Percentiles rank a stretch among this genome's conserved stretches.
Conservation (phyloP, 2,329 filamentous ascomycete genomes). For the Fusarium xylarioides region DNA sequence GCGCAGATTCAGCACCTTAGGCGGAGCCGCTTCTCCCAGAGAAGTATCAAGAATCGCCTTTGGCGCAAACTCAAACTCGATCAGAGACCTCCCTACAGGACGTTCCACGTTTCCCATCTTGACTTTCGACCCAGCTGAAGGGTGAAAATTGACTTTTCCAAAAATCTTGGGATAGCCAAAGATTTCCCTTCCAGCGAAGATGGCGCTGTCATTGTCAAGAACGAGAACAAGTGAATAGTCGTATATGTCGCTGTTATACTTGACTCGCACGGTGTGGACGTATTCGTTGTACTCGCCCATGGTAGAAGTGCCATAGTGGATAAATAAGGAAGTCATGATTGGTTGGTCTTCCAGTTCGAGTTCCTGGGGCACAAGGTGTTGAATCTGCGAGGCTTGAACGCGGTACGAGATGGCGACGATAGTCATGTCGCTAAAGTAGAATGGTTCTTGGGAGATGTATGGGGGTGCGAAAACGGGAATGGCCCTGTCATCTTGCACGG, state of each 20-base stretch:
- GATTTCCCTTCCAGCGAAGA: not conserved
- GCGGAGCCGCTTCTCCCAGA: not conserved
- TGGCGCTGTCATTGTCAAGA: not conserved
- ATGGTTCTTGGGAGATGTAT: not conserved
- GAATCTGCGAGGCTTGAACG: not conserved
- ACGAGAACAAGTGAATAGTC: not conserved
- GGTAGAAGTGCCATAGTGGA: not conserved
- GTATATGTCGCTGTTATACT: not conserved
- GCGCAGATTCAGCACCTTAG: not conserved
- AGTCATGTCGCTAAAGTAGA: not conserved
- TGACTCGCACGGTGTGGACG: not conserved
- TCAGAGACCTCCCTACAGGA: not conserved
- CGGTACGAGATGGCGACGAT: not conserved
- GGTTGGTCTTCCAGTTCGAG: not conserved
- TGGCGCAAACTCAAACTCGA: not conserved
- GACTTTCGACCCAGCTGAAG: not conserved
- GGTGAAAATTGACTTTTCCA: not conserved
- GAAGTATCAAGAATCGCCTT: not conserved
- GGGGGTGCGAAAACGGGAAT: not conserved
- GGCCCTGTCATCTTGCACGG: not conserved
- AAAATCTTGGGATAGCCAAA: not conserved
- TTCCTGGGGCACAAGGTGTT: not conserved
- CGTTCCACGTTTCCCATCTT: not conserved
- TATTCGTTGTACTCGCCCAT: not conserved
- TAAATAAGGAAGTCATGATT: not conserved